Evolutionary conservation across 2,329 filamentous ascomycete genomes (phyloP), one percentile per base, ranked within the genome.

Genomic region (Pyricularia grisea): DNA sequence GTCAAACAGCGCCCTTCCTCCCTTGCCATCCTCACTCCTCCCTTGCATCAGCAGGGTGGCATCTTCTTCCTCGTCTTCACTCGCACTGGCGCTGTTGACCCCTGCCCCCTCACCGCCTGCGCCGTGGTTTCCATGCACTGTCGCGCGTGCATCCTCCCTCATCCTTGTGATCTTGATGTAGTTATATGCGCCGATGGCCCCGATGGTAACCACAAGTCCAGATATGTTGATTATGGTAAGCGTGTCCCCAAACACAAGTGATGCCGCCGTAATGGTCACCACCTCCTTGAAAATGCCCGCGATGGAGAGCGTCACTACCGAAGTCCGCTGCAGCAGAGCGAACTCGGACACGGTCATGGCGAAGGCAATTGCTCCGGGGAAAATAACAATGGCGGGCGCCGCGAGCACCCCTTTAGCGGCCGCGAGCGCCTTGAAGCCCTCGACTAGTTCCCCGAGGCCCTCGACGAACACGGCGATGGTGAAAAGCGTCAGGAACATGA

Each of bases 241-340:
- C 66, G 86, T 87, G 77, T 99, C 95, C 74, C 95, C 87, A 81
- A 97, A 99, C 4, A 97, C 88, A 31, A 96, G 78, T 10, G 93
- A 91, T 0, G 94, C 94, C 0, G 93, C 93, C 60, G 88, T 90
- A 75, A 99, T 98, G 17, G 95, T 99, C 69, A 99, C 90, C 60
- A 98, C 95, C 81, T 99, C 95, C 78, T 99, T 99, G 84, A 99
- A 98, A 71, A 99, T 98, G 71, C 95, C 95, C 71, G 94, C 97
- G 74, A 99, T 97, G 67, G 92, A 96, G 65, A 99, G 85, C 0
- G 95, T 98, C 67, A 99, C 95, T 68, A 99, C 95, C 1, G 92
- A 96, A 0, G 94, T 98, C 66, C 95, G 92, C 82, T 97, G 91
- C 73, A 99, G 86, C 71, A 99, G 87, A 68, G 95, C 94, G 77